phyloP scores from a whole-genome alignment of 495 filamentous ascomycete genomes.

The Aspergillus baeticus region DNA sequence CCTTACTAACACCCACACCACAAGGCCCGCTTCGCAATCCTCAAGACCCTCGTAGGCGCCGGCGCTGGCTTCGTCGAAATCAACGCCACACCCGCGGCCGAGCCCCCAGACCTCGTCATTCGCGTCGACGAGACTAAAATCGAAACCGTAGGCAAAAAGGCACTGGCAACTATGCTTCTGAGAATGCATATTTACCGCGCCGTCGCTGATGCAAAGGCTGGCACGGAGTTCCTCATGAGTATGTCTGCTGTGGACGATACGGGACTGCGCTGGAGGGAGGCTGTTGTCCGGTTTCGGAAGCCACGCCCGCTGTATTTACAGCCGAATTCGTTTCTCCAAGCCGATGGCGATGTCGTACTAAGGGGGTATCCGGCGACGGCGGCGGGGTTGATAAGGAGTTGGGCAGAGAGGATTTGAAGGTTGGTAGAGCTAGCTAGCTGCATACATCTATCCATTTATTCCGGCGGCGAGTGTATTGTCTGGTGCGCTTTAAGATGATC shows the following conservation, averaged over 20 bases:
- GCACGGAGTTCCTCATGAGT: constrained; percentile 37
- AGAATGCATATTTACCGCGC: constrained; percentile 46
- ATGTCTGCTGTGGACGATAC: constrained; percentile 38
- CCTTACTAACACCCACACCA: no score
- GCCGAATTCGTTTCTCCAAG: constrained; percentile 42
- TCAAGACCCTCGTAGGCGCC: no score
- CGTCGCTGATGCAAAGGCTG: constrained; percentile 41
- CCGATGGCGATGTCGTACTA: constrained; percentile 27
- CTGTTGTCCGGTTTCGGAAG: constrained; percentile 32
- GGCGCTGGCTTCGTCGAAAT: no score
- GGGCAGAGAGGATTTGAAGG: constrained; percentile 39
- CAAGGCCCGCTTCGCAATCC: no score
- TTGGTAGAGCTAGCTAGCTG: no score
- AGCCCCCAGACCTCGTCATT: no score
- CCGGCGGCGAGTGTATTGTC: no score
- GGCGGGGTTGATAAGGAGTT: constrained; percentile 43
- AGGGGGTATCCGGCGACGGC: constrained; percentile 42
- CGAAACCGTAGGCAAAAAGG: constrained; percentile 35
- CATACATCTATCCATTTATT: no score
- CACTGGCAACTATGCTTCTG: constrained; percentile 40
- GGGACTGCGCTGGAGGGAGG: constrained; percentile 34
- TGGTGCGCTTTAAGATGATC: no score
- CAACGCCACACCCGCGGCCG: no score
- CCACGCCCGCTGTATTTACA: constrained; percentile 40
- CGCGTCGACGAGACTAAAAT: constrained; percentile 36